A percentile compares a stretch with the other conserved stretches of the same genome.
Evolutionary conservation across 1,139 yeast genomes (phyloP).

Genomic region (Hyphopichia buzzinii): DNA sequence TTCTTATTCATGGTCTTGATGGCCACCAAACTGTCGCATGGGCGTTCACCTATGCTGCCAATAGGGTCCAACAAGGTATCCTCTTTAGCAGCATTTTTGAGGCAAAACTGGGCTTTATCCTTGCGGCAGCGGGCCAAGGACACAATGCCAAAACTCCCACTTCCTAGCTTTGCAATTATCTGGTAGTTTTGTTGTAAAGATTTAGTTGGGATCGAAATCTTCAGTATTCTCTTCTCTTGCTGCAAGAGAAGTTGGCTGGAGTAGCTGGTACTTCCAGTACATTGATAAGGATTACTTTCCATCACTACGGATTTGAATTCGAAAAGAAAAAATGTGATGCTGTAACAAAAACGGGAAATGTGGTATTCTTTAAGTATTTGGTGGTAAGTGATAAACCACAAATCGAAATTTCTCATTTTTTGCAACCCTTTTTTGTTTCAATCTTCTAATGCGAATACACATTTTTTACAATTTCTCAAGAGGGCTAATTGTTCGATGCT

Average conservation of each 20-base stretch:
- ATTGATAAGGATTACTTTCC: not conserved
- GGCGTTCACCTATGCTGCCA: not conserved
- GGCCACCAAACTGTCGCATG: conserved; percentile 59
- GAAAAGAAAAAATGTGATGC: too few species aligned
- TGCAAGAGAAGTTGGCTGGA: not conserved
- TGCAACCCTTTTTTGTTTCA: too few species aligned
- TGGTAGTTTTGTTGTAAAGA: conserved; percentile 47
- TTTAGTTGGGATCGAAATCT: conserved; percentile 31
- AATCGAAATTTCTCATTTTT: not conserved
- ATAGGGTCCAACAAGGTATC: conserved; percentile 55
- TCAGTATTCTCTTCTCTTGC: not conserved
- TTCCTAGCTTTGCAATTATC: conserved; percentile 56
- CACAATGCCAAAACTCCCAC: conserved; percentile 79
- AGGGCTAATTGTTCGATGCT: too few species aligned
- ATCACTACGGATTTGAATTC: too few species aligned
- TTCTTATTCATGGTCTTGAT: conserved; percentile 73
- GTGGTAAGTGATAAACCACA: not conserved
- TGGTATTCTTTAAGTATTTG: too few species aligned
- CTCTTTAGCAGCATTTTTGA: conserved; percentile 12
- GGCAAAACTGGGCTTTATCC: conserved; percentile 12
- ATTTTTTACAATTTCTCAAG: too few species aligned
- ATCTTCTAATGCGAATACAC: too few species aligned
- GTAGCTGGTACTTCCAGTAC: not conserved
- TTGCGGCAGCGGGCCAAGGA: conserved; percentile 51
- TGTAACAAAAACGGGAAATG: too few species aligned